These are phyloP conservation scores for Populus tomentosa DNA, from an alignment of 441 rosid genomes.

Conservation along the genomic window DNA sequence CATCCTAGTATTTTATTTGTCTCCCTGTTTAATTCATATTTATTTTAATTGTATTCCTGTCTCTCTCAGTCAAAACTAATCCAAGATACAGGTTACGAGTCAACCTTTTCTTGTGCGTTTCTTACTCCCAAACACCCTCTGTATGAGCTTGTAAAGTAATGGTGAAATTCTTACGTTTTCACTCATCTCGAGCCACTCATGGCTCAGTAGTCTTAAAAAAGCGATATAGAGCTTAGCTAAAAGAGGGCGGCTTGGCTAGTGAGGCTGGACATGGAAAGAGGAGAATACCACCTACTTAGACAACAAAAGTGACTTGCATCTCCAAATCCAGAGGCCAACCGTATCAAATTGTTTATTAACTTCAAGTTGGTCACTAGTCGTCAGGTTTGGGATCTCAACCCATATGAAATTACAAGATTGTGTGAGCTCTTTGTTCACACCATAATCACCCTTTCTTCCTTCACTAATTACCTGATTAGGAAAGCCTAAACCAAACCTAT, in stretches of 20 bases:
- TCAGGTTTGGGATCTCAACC: constrained; percentile 44
- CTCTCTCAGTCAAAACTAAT: background rate
- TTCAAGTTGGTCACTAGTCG: constrained; percentile 20
- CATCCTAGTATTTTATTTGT: background rate
- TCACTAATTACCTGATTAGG: constrained; percentile 32
- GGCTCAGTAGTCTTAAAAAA: constrained; percentile 10
- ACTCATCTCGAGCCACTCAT: constrained; percentile 48
- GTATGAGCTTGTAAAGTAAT: too few relatives aligned
- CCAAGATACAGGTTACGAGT: too few relatives aligned
- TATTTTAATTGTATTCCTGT: too few relatives aligned
- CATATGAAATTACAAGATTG: constrained; percentile 1
- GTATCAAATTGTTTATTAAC: constrained; percentile 30
- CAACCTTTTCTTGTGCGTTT: too few relatives aligned
- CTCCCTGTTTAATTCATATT: background rate
- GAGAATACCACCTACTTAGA: constrained; percentile 46
- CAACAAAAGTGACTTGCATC: constrained; percentile 34
- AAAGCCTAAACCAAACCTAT: constrained; percentile 25
- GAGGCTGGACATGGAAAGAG: constrained; percentile 6
- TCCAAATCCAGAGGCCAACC: constrained; percentile 44
- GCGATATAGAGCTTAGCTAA: constrained; percentile 5
- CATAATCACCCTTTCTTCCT: constrained; percentile 7
- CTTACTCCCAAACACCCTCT: too few relatives aligned
- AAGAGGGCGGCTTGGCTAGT: constrained; percentile 27
- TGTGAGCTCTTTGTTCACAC: background rate
- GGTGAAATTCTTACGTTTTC: constrained; percentile 7